Percentiles rank a stretch among this genome's conserved stretches.
Conservation (phyloP, 2,329 filamentous ascomycete species). For the Epichloe typhina region DNA sequence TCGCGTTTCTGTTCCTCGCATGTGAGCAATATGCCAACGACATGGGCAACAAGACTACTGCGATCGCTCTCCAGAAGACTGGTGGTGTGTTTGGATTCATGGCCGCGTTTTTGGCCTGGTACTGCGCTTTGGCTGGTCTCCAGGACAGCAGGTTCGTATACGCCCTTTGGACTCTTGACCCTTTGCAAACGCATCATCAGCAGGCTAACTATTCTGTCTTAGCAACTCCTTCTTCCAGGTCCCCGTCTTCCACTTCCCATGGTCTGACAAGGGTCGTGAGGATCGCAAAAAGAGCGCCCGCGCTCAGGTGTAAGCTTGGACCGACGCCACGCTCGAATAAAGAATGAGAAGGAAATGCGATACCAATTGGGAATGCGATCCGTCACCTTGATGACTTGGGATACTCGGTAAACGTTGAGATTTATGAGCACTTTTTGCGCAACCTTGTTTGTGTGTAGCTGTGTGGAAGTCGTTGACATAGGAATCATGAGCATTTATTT, state of each 20-base stretch:
- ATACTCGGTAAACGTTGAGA: too few relatives aligned
- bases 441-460: too few relatives aligned
- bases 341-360: not conserved
- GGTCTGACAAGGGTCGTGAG: conserved; percentile 66
- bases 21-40: conserved; percentile 46
- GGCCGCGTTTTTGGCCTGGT: conserved; percentile 74
- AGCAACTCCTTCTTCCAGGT: conserved; percentile 85
- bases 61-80: conserved; percentile 46
- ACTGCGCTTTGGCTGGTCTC: conserved; percentile 72
- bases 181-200: not conserved
- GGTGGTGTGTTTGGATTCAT: conserved; percentile 72
- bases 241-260: conserved; percentile 88
- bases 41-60: conserved; percentile 32
- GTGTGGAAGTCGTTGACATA: too few relatives aligned
- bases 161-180: too few relatives aligned
- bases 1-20: conserved; percentile 62
- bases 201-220: not conserved
- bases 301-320: conserved; percentile 8
- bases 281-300: conserved; percentile 33
- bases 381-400: not conserved
- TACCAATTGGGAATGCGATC: not conserved
- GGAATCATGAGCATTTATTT: too few relatives aligned
- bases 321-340: not conserved
- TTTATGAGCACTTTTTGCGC: too few relatives aligned
- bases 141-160: conserved; percentile 51